These are phyloP conservation scores for Scutellaria galericulata DNA, from an alignment of 257 asterid genomes.

Conservation along the genomic window DNA sequence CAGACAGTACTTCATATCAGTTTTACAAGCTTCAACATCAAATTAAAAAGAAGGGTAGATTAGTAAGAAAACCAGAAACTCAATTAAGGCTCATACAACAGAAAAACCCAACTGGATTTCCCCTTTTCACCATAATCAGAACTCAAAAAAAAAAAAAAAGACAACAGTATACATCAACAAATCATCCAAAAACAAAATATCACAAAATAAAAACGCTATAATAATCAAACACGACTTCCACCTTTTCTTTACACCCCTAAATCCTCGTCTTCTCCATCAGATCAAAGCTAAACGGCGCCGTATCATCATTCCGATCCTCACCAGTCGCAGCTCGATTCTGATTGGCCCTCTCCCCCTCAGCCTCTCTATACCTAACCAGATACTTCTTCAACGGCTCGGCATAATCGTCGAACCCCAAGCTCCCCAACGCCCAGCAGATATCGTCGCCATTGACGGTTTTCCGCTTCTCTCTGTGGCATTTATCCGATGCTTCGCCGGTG, in stretches of 20 bases:
- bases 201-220: background rate
- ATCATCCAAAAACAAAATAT: background rate
- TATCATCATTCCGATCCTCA: background rate
- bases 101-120: background rate
- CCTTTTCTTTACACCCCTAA: slow-evolving; percentile 17
- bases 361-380: slow-evolving; percentile 46
- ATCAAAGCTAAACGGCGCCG: slow-evolving; percentile 27
- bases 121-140: slow-evolving; percentile 11
- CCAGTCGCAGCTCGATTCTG: slow-evolving; percentile 37
- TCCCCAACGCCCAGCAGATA: slow-evolving; percentile 55
- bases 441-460: slow-evolving; percentile 67
- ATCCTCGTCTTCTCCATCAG: slow-evolving; percentile 30
- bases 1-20: no score
- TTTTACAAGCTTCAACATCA: slow-evolving; percentile 12
- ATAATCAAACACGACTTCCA: background rate
- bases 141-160: background rate
- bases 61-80: slow-evolving; percentile 21
- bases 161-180: slow-evolving; percentile 24
- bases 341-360: slow-evolving; percentile 53
- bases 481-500: slow-evolving; percentile 63
- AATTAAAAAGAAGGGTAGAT: background rate
- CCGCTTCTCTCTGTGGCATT: slow-evolving; percentile 56
- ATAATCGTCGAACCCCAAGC: slow-evolving; percentile 58
- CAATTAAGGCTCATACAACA: slow-evolving; percentile 23
- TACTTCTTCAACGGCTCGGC: slow-evolving; percentile 47